Conservation (phyloP, 1,139 yeast species). For the Candida labiduridarum region DNA sequence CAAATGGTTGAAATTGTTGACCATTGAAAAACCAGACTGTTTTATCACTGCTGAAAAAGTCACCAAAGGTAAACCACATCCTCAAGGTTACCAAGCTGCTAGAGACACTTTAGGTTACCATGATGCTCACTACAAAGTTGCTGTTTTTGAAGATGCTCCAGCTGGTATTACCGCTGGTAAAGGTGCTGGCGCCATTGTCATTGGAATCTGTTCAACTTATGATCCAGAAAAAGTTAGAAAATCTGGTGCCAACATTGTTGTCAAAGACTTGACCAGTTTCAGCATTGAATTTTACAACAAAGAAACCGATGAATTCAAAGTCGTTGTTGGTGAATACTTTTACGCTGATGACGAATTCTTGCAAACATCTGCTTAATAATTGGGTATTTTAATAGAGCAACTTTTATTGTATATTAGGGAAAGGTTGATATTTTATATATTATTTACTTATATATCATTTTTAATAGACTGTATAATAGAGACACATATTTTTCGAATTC, state of each 20-base stretch:
- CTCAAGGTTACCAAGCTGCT: conserved; percentile 75
- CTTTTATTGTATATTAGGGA: conserved; percentile 3
- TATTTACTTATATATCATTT: not conserved
- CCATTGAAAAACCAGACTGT: conserved; percentile 63
- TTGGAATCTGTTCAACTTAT: conserved; percentile 84
- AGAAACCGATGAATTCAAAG: conserved; percentile 51
- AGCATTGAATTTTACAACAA: conserved; percentile 45
- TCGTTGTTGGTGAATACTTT: conserved; percentile 45
- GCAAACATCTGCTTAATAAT: conserved; percentile 20
- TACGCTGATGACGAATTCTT: conserved; percentile 49
- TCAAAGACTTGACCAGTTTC: conserved; percentile 63
- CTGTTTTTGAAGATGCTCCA: conserved; percentile 87
- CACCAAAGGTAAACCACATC: conserved; percentile 78
- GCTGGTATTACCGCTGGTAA: conserved; percentile 87
- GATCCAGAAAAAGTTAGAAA: conserved; percentile 66
- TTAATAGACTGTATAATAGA: not conserved
- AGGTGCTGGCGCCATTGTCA: conserved; percentile 79
- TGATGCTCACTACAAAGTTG: conserved; percentile 47
- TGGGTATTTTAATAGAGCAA: not conserved
- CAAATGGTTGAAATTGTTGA: conserved; percentile 73
- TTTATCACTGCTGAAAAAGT: conserved; percentile 84
- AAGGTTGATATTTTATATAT: not conserved
- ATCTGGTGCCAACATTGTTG: conserved; percentile 81
- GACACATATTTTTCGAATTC: not conserved
- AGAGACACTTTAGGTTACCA: conserved; percentile 60